Evolutionary conservation across 2,329 filamentous ascomycete species (phyloP), one percentile per base, ranked within the genome.

Genomic region (Colletotrichum chrysophilum): DNA sequence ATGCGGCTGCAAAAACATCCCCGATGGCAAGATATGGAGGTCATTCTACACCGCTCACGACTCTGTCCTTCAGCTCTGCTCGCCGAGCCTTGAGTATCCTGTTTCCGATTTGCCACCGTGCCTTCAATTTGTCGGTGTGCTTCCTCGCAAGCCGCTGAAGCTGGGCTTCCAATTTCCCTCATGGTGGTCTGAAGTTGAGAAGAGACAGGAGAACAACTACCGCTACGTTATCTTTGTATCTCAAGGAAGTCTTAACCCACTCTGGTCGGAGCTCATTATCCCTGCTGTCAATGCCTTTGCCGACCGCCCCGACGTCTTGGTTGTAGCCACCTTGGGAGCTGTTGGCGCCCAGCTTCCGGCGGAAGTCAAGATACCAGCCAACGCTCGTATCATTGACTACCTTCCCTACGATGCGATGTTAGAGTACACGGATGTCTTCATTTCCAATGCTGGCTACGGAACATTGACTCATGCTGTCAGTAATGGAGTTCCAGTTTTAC

Each of bases 371-470:
- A 28, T 75, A 7, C 86, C 88, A 0, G 36, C 76, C 1, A 90
- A 90, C 77, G 82, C 83, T 2, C 82, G 84, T 14, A 83, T 88
- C 4, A 79, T 86, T 28, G 87, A 89, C 78, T 89, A 88, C 78
- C 78, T 90, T 6, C 84, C 88, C 3, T 90, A 89, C 78, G 87
- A 90, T 74, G 80, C 83, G 0, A 74, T 89, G 1, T 82, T 90
- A 2, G 84, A 85, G 6, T 74, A 88, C 79, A 81, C 83, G 30
- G 87, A 85, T 43, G 83, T 88, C 1, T 88, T 89, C 38, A 81
- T 90, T 21, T 84, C 84, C n/a, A 90, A 89, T 68, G 88, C 84
- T 7, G 88, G 88, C 3, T 90, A 88, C 71, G 87, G 88, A 7
- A 87, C 86, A 2, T 83, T 89, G 66, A 83, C 85, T 16, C 87